Percentiles rank a stretch among this genome's conserved stretches.
Conservation (phyloP, 306 rosid species). For the Fragaria iinumae region DNA sequence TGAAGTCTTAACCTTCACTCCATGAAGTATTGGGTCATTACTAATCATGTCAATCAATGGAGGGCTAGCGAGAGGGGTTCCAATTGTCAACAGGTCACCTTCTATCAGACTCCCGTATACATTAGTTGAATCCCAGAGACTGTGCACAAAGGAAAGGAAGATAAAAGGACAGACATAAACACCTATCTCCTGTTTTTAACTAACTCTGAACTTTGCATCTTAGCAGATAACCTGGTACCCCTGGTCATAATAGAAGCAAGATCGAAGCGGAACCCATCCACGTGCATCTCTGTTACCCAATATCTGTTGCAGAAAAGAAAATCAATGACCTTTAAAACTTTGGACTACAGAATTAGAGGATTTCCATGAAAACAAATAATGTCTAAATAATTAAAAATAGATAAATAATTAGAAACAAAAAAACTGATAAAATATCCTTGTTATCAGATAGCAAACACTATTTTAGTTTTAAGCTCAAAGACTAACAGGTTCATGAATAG, state of each 20-base stretch:
- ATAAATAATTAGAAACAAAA: background rate
- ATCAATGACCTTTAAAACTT: constrained; percentile 29
- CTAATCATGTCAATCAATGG: constrained; percentile 91
- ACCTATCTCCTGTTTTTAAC: constrained; percentile 19
- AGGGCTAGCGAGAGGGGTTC: constrained; percentile 81
- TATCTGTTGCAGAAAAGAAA: constrained; percentile 53
- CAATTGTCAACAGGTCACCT: constrained; percentile 66
- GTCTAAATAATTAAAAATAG: background rate
- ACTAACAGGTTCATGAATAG: background rate
- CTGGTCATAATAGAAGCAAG: constrained; percentile 97
- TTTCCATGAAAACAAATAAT: constrained; percentile 16
- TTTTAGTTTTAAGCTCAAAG: background rate
- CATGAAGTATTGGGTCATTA: constrained; percentile 78
- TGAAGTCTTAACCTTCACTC: constrained; percentile 73
- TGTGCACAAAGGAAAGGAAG: constrained; percentile 39
- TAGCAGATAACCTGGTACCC: constrained; percentile 71
- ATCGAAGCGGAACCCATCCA: constrained; percentile 99
- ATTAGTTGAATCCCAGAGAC: constrained; percentile 81
- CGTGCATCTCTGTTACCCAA: constrained; percentile 96
- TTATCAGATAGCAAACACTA: background rate
- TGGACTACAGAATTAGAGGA: constrained; percentile 14
- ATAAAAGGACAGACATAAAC: constrained; percentile 29
- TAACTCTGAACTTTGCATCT: constrained; percentile 18
- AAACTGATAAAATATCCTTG: background rate
- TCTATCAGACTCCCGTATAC: constrained; percentile 72